These are phyloP conservation scores for Penicillium fuscoglaucum DNA, from an alignment of 2,329 filamentous ascomycete genomes.

Conservation along the genomic window DNA sequence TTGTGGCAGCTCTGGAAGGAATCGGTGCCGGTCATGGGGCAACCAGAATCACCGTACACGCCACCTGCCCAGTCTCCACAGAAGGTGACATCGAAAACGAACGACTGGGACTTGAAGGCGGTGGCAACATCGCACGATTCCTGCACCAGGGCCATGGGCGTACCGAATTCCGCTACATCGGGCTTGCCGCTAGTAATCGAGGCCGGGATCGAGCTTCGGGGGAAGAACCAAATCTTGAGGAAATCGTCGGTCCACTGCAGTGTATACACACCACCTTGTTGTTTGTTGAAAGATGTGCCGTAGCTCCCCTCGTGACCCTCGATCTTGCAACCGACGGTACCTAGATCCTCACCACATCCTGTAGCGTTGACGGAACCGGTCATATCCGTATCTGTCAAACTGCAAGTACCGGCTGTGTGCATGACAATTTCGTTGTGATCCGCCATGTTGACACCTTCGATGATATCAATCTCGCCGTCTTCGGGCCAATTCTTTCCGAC, in stretches of 20 bases:
- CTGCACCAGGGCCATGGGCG: constrained; percentile 47
- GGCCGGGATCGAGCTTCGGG: constrained; percentile 44
- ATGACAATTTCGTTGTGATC: constrained; percentile 49
- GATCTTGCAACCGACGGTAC: constrained; percentile 44
- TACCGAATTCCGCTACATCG: constrained; percentile 48
- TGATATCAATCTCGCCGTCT: constrained; percentile 53
- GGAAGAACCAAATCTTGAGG: constrained; percentile 56
- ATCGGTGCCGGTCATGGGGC: constrained; percentile 58
- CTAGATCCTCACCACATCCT: constrained; percentile 49
- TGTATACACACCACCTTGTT: constrained; percentile 52
- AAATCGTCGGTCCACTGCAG: constrained; percentile 49
- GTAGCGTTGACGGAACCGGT: constrained; percentile 50
- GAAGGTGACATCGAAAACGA: constrained; percentile 55
- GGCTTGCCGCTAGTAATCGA: constrained; percentile 48
- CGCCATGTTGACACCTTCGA: constrained; percentile 53
- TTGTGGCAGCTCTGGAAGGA: constrained; percentile 67
- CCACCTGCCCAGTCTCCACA: constrained; percentile 58
- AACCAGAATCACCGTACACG: constrained; percentile 50
- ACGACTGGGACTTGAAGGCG: constrained; percentile 44
- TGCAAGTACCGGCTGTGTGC: constrained; percentile 50
- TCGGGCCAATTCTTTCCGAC: constrained; percentile 44
- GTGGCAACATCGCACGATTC: constrained; percentile 43
- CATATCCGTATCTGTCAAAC: constrained; percentile 47
- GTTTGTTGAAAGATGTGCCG: constrained; percentile 55
- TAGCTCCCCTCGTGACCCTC: constrained; percentile 45